These are phyloP conservation scores for Hirsutella rhossiliensis DNA, from an alignment of 2,329 filamentous ascomycete genomes.

Conservation along the genomic window DNA sequence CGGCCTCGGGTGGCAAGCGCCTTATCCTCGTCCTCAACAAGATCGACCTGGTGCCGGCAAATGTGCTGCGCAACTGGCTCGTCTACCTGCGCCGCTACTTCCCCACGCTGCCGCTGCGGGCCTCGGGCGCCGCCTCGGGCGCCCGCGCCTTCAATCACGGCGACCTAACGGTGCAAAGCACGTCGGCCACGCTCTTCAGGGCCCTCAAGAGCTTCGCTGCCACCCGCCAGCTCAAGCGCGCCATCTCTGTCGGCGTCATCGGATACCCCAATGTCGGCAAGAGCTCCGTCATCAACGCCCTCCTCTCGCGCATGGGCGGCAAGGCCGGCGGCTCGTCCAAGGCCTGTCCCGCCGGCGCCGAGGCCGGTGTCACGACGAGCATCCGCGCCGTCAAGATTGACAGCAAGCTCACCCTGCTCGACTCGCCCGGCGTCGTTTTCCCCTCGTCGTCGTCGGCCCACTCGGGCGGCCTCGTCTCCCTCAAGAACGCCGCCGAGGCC, in stretches of 20 bases:
- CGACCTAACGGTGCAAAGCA: slow-evolving; percentile 75
- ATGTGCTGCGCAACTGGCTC: slow-evolving; percentile 77
- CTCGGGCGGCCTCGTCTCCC: slow-evolving; percentile 29
- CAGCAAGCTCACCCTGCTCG: slow-evolving; percentile 84
- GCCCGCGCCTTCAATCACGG: slow-evolving; percentile 89
- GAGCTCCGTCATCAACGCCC: slow-evolving; percentile 90
- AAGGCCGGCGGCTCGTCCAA: slow-evolving; percentile 42
- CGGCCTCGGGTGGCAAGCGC: slow-evolving; percentile 69
- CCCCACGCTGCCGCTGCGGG: slow-evolving; percentile 80
- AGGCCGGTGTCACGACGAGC: slow-evolving; percentile 83
- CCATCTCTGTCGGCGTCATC: slow-evolving; percentile 84
- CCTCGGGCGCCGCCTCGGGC: slow-evolving; percentile 70
- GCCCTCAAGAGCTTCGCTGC: slow-evolving; percentile 84
- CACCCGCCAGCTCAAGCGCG: slow-evolving; percentile 72
- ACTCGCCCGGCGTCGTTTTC: slow-evolving; percentile 92
- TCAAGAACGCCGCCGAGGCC: slow-evolving; percentile 55
- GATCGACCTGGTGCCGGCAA: slow-evolving; percentile 78
- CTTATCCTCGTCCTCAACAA: slow-evolving; percentile 92
- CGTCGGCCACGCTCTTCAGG: slow-evolving; percentile 73
- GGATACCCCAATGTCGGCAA: slow-evolving; percentile 96
- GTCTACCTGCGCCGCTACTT: slow-evolving; percentile 76
- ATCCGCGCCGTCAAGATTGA: slow-evolving; percentile 88
- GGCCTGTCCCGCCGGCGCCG: slow-evolving; percentile 78
- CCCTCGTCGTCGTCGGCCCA: slow-evolving; percentile 44
- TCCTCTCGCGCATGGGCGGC: slow-evolving; percentile 64